Percentiles rank a stretch among this genome's conserved stretches.
Conservation (phyloP, 169 alveolate genomes). For the Neospora caninum region DNA sequence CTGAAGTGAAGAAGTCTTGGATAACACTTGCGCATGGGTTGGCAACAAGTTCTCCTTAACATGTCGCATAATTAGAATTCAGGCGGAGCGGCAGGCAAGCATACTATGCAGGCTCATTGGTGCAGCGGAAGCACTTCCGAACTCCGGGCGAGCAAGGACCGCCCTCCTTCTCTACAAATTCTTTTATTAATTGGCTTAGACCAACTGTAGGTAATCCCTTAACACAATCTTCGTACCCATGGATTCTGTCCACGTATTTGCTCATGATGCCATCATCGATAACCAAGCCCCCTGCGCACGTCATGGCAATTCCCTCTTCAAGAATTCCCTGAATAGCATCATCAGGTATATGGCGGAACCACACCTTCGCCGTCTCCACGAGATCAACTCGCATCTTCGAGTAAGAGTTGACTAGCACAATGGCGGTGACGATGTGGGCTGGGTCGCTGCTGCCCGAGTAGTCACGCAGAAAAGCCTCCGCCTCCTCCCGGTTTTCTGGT, state of each 20-base stretch:
- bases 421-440: conserved; percentile 12
- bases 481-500: conserved; percentile 43
- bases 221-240: not conserved
- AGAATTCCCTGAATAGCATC: conserved; percentile 26
- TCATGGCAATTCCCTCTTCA: not conserved
- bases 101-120: too few species aligned
- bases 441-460: conserved; percentile 47
- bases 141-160: not conserved
- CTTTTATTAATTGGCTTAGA: not conserved
- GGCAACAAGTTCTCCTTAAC: too few species aligned
- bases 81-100: too few species aligned
- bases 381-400: conserved; percentile 21
- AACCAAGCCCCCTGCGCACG: conserved; percentile 47
- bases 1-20: too few species aligned
- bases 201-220: conserved; percentile 20
- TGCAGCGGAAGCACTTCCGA: not conserved
- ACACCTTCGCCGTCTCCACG: conserved; percentile 32
- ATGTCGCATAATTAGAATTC: too few species aligned
- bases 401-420: conserved; percentile 29
- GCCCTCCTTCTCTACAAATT: not conserved
- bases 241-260: not conserved
- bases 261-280: conserved; percentile 48
- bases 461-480: conserved; percentile 28
- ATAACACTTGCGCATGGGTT: too few species aligned
- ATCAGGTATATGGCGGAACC: conserved; percentile 45